Evolutionary conservation across 2,329 filamentous ascomycete species (phyloP).

Genomic region (Thermothelomyces thermophilus): DNA sequence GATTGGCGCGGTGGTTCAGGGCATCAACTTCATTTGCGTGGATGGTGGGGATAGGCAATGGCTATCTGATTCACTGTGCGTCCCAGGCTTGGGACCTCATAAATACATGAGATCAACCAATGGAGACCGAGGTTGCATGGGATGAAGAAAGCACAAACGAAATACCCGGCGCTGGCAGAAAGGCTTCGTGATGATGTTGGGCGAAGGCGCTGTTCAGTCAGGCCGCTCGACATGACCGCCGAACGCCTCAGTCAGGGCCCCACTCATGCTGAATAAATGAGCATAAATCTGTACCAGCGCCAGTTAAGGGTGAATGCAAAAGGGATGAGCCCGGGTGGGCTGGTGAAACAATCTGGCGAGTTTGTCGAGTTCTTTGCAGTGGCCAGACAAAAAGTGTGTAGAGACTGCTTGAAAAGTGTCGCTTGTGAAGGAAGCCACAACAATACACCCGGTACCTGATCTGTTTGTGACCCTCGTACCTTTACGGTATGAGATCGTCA

Average conservation of each 20-base stretch:
- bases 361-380: no score
- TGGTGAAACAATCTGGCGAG: not conserved
- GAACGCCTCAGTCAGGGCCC: constrained; percentile 16
- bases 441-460: no score
- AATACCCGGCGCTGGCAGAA: constrained; percentile 25
- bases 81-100: constrained; percentile 27
- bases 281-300: constrained; percentile 17
- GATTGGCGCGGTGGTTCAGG: constrained; percentile 48
- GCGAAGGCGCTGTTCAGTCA: constrained; percentile 16
- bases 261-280: constrained; percentile 24
- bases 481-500: no score
- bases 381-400: no score
- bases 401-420: no score
- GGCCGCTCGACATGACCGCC: constrained; percentile 14
- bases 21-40: constrained; percentile 45
- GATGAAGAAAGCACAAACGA: constrained; percentile 24
- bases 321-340: constrained; percentile 2
- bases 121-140: constrained; percentile 29
- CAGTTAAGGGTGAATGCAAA: constrained; percentile 17
- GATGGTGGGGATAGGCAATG: constrained; percentile 32
- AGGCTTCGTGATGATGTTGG: constrained; percentile 21
- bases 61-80: constrained; percentile 26
- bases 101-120: constrained; percentile 29
- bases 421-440: no score
- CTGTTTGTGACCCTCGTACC: no score